Conservation (phyloP, 2,329 filamentous ascomycete genomes). For the Fusarium sublunatum region DNA sequence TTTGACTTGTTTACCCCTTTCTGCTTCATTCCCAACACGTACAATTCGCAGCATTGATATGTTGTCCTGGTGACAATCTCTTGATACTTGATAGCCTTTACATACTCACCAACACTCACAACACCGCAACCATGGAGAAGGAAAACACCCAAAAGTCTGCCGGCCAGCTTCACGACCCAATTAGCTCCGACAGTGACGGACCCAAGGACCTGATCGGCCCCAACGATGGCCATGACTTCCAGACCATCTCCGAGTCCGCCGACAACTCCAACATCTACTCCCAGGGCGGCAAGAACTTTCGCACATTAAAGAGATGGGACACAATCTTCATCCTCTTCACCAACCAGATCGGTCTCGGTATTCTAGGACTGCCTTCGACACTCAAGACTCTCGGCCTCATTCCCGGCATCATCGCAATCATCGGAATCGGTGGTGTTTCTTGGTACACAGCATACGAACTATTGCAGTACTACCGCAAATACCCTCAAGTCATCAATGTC, state of each 20-base stretch:
- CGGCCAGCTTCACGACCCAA: conserved; percentile 25
- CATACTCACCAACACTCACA: neutral
- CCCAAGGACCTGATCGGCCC: conserved; percentile 20
- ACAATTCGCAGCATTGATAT: neutral
- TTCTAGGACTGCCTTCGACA: conserved; percentile 76
- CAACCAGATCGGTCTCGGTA: conserved; percentile 46
- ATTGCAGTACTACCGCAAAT: conserved; percentile 73
- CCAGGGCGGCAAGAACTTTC: conserved; percentile 41
- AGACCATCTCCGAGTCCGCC: conserved; percentile 24
- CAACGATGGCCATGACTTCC: conserved; percentile 28
- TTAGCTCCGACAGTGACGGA: conserved; percentile 28
- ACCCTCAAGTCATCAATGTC: conserved; percentile 75
- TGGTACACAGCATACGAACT: conserved; percentile 62
- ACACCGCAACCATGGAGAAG: conserved; percentile 22
- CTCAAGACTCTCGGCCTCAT: conserved; percentile 74
- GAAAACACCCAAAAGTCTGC: neutral
- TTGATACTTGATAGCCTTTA: neutral
- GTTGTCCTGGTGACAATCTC: conserved; percentile 11
- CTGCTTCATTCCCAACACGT: neutral
- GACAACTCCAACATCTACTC: conserved; percentile 39
- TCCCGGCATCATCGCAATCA: conserved; percentile 74
- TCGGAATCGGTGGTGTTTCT: conserved; percentile 71
- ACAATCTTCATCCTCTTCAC: conserved; percentile 42
- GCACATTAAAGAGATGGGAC: conserved; percentile 41
- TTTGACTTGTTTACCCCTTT: conserved; percentile 5